A percentile compares a stretch with the other conserved stretches of the same genome.
Conservation (phyloP, 805 yeast genomes). For the Barnettozyma populi region DNA sequence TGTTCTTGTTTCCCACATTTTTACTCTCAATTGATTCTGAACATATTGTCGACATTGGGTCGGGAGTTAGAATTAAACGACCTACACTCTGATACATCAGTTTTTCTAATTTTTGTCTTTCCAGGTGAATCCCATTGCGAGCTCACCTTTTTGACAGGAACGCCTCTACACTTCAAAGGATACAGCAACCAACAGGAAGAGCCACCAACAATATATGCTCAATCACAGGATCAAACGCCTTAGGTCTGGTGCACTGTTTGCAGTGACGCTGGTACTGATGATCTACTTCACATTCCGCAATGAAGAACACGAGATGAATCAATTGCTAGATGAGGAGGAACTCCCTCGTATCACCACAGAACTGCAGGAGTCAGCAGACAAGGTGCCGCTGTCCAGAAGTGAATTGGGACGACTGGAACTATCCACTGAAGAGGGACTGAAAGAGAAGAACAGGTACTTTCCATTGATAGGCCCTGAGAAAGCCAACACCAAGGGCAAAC, state of each 20-base stretch:
- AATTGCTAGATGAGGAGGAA: constrained; percentile 21
- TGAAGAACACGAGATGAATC: constrained; percentile 22
- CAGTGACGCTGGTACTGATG: constrained; percentile 16
- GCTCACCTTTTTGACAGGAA: neutral
- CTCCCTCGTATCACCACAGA: constrained; percentile 21
- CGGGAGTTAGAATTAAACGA: too few relatives aligned
- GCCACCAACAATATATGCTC: neutral
- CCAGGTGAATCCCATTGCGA: neutral
- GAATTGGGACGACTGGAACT: constrained; percentile 3
- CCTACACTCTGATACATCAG: neutral
- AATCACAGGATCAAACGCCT: constrained; percentile 15
- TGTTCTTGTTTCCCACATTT: neutral
- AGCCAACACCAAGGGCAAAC: constrained; percentile 10
- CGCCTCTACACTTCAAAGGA: neutral
- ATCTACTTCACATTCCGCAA: constrained; percentile 25
- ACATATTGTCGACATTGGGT: too few relatives aligned
- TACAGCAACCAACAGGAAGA: neutral
- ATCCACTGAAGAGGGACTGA: constrained; percentile 13
- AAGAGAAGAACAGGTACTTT: constrained; percentile 34
- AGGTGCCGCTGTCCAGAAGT: neutral
- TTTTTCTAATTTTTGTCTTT: neutral
- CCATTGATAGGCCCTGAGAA: constrained; percentile 27
- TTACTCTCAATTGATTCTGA: too few relatives aligned
- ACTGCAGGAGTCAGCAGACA: neutral
- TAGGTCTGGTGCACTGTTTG: constrained; percentile 14